Evolutionary conservation across 2,329 filamentous ascomycete species (phyloP), one percentile per base, ranked within the genome.

Genomic region (Venturia asperata): DNA sequence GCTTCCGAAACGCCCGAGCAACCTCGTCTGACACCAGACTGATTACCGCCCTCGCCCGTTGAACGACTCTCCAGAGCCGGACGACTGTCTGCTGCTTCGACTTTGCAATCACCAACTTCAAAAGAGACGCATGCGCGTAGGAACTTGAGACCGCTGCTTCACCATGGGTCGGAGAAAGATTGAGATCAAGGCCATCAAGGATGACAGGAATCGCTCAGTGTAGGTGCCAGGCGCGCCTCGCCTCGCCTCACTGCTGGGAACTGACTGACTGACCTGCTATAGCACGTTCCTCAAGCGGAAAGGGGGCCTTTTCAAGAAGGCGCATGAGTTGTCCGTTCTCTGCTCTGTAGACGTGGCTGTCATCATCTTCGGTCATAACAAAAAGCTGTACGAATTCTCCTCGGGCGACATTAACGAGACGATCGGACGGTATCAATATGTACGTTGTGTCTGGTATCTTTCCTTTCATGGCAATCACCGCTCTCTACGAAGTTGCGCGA

Each of bases 221-320:
- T 97, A 91, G 78, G 91, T 82, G 66, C 64, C 34, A 5, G 60
- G 27, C 39, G 60, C 42, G 56, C 60, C 64, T 65, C 69, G 62
- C 66, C 30, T 34, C 30, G 30, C 30, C 30, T 34, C 30, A 34
- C 30, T 34, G 30, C 30, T 34, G 71, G 65, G 67, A 69, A 71
- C 66, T 65, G 56, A 68, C 72, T 72, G 66, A 71, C 71, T 27
- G 19, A 37, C 7, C 65, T 52, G 62, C 64, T n/a, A 21, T 73
- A 97, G 92, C 69, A 99, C 94, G 56, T 99, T 99, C 77, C 82
- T 99, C 71, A 99, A 99, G 84, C 90, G 94, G 80, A 99, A 99
- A 79, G 94, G 93, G 72, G 94, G 94, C 72, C 83, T 99, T 62
- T 99, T 99, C 85, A 99, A 99, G 82, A 99, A 99, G 85, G 94